These are phyloP conservation scores for Aquilaria sinensis DNA, from an alignment of 345 rosid species.

Conservation along the genomic window DNA sequence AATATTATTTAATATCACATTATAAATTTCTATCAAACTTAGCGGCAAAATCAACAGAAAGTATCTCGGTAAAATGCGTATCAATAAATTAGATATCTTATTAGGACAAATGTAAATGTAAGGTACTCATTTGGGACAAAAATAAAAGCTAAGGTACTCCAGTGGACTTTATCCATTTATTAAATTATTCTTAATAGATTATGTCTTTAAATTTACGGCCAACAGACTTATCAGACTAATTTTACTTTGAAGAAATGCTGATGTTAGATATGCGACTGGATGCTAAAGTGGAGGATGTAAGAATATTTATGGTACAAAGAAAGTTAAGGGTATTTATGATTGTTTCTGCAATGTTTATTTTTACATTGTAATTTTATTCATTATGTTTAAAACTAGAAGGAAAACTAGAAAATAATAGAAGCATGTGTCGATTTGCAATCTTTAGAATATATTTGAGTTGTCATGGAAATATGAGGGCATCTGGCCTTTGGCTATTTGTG, in stretches of 20 bases:
- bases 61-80: no score
- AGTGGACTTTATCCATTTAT: background rate
- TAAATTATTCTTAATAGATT: background rate
- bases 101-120: no score
- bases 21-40: no score
- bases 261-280: conserved; percentile 58
- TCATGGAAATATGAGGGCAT: background rate
- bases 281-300: conserved; percentile 66
- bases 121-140: no score
- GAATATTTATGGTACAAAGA: conserved; percentile 51
- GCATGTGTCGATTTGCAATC: background rate
- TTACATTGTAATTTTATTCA: background rate
- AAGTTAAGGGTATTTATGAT: conserved; percentile 29
- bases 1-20: no score
- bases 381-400: background rate
- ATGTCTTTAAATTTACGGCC: conserved; percentile 7
- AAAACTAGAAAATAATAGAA: background rate
- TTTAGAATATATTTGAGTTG: conserved; percentile 5
- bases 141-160: background rate
- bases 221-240: conserved; percentile 7
- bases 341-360: conserved; percentile 2
- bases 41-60: no score
- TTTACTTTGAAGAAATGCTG: conserved; percentile 22
- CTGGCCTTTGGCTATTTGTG: no score
- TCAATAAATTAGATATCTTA: no score